phyloP scores from a whole-genome alignment of 2,329 filamentous ascomycete genomes.

The Botrytis cinerea region DNA sequence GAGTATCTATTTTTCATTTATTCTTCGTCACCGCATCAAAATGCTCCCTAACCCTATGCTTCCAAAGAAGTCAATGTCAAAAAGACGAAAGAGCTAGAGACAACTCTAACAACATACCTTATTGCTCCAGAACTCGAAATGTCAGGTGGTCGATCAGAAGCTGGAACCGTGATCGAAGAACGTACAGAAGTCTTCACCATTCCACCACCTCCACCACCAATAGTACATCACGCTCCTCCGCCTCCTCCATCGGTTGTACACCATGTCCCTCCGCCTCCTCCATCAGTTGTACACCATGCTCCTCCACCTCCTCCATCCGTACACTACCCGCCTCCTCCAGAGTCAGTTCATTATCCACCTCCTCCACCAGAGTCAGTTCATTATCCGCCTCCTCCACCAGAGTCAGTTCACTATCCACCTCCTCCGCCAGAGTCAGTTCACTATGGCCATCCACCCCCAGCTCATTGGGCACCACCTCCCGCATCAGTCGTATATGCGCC shows the following conservation, averaged over 20 bases:
- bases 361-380: slow-evolving; percentile 26
- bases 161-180: slow-evolving; percentile 53
- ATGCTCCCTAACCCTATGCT: slow-evolving; percentile 28
- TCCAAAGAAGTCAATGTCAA: slow-evolving; percentile 22
- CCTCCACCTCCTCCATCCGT: slow-evolving; percentile 34
- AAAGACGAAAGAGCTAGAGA: slow-evolving; percentile 22
- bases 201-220: slow-evolving; percentile 32
- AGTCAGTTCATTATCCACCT: slow-evolving; percentile 18
- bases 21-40: slow-evolving; percentile 2
- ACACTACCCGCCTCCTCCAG: slow-evolving; percentile 26
- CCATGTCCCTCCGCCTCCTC: slow-evolving; percentile 23
- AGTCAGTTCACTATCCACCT: slow-evolving; percentile 25
- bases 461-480: slow-evolving; percentile 26
- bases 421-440: slow-evolving; percentile 29
- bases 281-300: slow-evolving; percentile 21
- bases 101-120: slow-evolving; percentile 36
- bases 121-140: slow-evolving; percentile 36
- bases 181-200: slow-evolving; percentile 48
- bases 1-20: slow-evolving; percentile 35
- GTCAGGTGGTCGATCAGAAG: slow-evolving; percentile 49
- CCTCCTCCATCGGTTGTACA: slow-evolving; percentile 30
- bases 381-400: slow-evolving; percentile 24
- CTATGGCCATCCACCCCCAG: slow-evolving; percentile 24
- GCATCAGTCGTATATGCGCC: slow-evolving; percentile 30
- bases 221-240: slow-evolving; percentile 28